These are phyloP conservation scores for Candida parachauliodes DNA, from an alignment of 805 yeast species.

Conservation along the genomic window DNA sequence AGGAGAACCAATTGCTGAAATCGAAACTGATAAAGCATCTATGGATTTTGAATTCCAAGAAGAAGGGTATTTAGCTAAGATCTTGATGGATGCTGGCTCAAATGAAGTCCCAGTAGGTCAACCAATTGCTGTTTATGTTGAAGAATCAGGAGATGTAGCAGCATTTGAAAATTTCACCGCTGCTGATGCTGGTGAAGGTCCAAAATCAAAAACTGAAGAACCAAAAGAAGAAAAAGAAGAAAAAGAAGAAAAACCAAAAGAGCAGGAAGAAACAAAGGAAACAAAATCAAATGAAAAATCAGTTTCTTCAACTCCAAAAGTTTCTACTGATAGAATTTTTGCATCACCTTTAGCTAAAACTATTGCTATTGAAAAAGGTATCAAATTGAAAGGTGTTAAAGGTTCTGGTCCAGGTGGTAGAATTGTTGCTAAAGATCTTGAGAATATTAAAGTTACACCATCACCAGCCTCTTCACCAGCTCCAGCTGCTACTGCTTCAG, in stretches of 20 bases:
- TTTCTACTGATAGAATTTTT: conserved; percentile 64
- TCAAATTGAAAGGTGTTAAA: conserved; percentile 75
- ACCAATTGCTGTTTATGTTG: conserved; percentile 96
- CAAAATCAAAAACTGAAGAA: conserved; percentile 27
- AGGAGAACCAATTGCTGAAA: conserved; percentile 94
- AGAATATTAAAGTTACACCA: conserved; percentile 53
- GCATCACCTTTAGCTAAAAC: conserved; percentile 96
- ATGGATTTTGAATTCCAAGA: conserved; percentile 99
- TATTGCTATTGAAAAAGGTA: conserved; percentile 88
- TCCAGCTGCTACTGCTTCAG: conserved; percentile 42
- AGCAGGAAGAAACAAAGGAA: conserved; percentile 23
- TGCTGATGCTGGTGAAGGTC: conserved; percentile 67
- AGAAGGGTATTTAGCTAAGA: conserved; percentile 89
- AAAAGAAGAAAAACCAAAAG: conserved; percentile 29
- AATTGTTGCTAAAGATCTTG: conserved; percentile 87
- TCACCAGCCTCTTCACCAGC: conserved; percentile 38
- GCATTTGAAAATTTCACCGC: conserved; percentile 86
- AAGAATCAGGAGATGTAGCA: conserved; percentile 74
- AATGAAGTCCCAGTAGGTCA: conserved; percentile 90
- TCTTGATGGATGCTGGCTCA: conserved; percentile 76
- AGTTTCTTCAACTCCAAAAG: conserved; percentile 28
- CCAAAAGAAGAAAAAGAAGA: conserved; percentile 17
- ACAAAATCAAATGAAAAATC: conserved; percentile 27
- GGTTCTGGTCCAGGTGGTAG: conserved; percentile 97
- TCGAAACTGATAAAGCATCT: conserved; percentile 96